Conservation (phyloP, 768 basidiomycete genomes). For the Pleurotus pulmonarius region DNA sequence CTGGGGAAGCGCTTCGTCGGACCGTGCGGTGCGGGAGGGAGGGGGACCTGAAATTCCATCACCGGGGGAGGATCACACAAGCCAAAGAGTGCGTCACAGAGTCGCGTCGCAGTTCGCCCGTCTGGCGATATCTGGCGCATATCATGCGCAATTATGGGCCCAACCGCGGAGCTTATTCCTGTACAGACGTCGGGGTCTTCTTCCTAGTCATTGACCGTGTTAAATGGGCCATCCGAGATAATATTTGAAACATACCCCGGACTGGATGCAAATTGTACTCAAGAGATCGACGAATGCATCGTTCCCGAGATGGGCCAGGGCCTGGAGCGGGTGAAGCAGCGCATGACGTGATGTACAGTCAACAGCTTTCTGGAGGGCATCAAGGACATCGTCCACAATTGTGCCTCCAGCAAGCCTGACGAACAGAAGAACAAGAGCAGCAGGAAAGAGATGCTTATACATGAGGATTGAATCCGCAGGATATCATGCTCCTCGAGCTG, state of each 20-base stretch:
- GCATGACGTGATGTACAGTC: constrained; percentile 26
- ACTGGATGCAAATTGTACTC: constrained; percentile 19
- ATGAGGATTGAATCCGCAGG: no score
- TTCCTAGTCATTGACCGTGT: constrained; percentile 14
- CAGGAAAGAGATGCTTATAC: not conserved
- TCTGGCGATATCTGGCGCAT: constrained; percentile 28
- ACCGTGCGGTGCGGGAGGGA: constrained; percentile 20
- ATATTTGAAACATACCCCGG: constrained; percentile 14
- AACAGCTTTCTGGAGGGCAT: constrained; percentile 19
- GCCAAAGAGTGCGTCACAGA: constrained; percentile 35
- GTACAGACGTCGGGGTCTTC: constrained; percentile 35
- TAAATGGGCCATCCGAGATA: not conserved
- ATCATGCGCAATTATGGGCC: constrained; percentile 36
- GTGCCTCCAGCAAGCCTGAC: not conserved
- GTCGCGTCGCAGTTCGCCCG: constrained; percentile 28
- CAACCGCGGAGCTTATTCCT: constrained; percentile 27
- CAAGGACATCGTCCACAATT: constrained; percentile 10
- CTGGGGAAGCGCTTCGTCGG: constrained; percentile 13
- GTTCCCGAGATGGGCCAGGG: constrained; percentile 26
- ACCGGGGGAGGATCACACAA: constrained; percentile 26
- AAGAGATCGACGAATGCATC: constrained; percentile 23
- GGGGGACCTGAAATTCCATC: constrained; percentile 20
- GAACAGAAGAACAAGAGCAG: not conserved
- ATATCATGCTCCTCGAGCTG: not conserved
- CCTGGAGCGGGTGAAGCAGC: constrained; percentile 25